Conservation (phyloP, 2,329 filamentous ascomycete genomes). For the Leptographium procerum region DNA sequence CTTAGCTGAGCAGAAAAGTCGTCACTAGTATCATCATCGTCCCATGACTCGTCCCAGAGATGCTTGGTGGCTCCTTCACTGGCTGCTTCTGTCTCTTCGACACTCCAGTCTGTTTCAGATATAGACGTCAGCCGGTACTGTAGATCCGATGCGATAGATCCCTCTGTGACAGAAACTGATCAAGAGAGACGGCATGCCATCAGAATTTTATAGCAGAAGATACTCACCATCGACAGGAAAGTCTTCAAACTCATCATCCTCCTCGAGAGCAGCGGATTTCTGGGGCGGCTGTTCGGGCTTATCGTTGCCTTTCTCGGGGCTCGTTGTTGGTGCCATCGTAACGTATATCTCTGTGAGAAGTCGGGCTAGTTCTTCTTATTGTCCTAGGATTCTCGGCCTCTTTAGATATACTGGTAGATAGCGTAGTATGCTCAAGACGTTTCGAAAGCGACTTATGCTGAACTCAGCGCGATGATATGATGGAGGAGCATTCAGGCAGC, state of each 20-base stretch:
- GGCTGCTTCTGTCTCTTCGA: constrained; percentile 79
- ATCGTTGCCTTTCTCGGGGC: constrained; percentile 20
- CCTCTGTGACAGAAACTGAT: too few species aligned
- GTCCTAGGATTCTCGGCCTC: neutral
- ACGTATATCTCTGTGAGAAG: neutral
- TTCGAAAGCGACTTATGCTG: too few species aligned
- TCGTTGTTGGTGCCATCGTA: constrained; percentile 21
- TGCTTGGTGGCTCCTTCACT: constrained; percentile 54
- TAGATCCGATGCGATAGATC: neutral
- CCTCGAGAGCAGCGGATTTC: constrained; percentile 58
- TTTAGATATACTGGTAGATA: too few species aligned
- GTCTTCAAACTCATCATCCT: constrained; percentile 98
- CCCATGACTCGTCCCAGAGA: constrained; percentile 99
- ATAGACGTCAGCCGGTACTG: neutral
- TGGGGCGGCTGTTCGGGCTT: constrained; percentile 33
- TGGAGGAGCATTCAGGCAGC: neutral
- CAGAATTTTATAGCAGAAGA: too few species aligned
- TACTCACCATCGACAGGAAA: constrained; percentile 84
- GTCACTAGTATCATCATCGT: constrained; percentile 93
- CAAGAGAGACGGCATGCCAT: neutral
- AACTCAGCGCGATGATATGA: neutral
- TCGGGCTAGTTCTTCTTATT: neutral
- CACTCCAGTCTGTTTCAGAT: constrained; percentile 63
- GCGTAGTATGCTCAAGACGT: too few species aligned
- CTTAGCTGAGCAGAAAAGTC: constrained; percentile 93